Evolutionary conservation across 1,139 yeast species (phyloP), one percentile per base, ranked within the genome.

Genomic region (Kodamaea sp.): DNA sequence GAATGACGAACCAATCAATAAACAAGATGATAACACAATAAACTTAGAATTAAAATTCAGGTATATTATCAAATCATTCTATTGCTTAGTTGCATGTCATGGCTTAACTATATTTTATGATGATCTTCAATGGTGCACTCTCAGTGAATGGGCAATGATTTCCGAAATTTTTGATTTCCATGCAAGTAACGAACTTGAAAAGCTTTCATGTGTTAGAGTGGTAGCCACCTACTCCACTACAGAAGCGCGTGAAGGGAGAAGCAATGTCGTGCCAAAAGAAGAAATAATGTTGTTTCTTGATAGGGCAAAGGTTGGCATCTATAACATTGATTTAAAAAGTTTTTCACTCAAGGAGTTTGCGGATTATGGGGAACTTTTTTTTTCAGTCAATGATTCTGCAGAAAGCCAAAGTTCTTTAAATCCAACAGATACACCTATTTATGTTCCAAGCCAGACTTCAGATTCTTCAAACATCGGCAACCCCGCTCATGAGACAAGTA

Each of bases 61-160:
- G 41, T 69, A 65, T 40, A 62, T 72, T 11, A 60, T 77, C 38
- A 75, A 73, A 43, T 53, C 64, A 8, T 51, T 77, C 29, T 69
- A 67, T 40, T 63, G 68, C 24, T 50, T 76, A 7, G 62, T 75
- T 39, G 72, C 73, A 5, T 51, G 55, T 12, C 65, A 63, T 22
- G 78, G 78, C 1, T 53, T 75, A 37, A 73, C 79, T 0, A 51
- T 75, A 2, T 64, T 72, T 38, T 55, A 73, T 30, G 81, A 76
- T 48, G 79, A 76, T 52, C 53, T 73, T 26, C 78, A 76, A 38
- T 70, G 73, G 69, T 65, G 75, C 37, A 47, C 65, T 0, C 47
- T 47, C 9, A 56, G 52, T 15, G 71, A 67, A 42, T 57, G 65
- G 55, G 44, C 40, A 3, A 44, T 67, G 46, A 36, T 62, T 5